A percentile compares a stretch with the other conserved stretches of the same genome.
Conservation (phyloP, 2,329 filamentous ascomycete species). For the Ceratocystis diversiconidia region DNA sequence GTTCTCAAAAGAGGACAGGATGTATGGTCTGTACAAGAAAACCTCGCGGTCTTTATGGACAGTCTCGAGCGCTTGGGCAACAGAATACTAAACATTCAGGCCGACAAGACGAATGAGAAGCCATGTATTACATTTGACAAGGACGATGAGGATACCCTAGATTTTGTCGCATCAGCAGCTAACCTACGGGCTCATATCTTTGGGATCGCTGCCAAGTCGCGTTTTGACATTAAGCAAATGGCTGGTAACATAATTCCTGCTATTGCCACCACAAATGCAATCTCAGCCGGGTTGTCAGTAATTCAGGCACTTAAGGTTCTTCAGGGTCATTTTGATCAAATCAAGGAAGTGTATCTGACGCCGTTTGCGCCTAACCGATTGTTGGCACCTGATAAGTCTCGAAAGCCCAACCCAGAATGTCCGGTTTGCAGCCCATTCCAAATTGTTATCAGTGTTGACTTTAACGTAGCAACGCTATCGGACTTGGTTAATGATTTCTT, state of each 20-base stretch:
- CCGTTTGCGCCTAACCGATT: conserved; percentile 45
- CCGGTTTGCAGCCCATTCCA: conserved; percentile 68
- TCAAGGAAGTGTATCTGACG: conserved; percentile 75
- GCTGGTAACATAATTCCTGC: conserved; percentile 97
- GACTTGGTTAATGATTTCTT: conserved; percentile 68
- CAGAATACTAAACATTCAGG: conserved; percentile 52
- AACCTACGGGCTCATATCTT: conserved; percentile 87
- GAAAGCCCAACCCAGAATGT: conserved; percentile 64
- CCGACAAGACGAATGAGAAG: conserved; percentile 34
- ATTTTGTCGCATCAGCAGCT: conserved; percentile 82
- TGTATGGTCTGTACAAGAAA: conserved; percentile 71
- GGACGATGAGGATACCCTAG: conserved; percentile 85
- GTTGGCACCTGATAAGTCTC: conserved; percentile 41
- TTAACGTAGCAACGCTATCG: conserved; percentile 54
- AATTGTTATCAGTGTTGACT: conserved; percentile 51
- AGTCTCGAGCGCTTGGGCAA: conserved; percentile 65
- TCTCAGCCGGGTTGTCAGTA: conserved; percentile 84
- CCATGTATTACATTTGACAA: conserved; percentile 84
- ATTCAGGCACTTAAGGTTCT: conserved; percentile 87
- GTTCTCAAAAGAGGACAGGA: conserved; percentile 54
- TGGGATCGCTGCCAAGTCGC: conserved; percentile 71
- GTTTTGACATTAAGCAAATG: conserved; percentile 98
- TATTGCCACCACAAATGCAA: conserved; percentile 95
- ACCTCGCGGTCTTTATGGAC: conserved; percentile 72
- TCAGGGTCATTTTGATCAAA: conserved; percentile 51